Evolutionary conservation across 2,329 filamentous ascomycete species (phyloP).

Genomic region (Bipolaris zeicola): DNA sequence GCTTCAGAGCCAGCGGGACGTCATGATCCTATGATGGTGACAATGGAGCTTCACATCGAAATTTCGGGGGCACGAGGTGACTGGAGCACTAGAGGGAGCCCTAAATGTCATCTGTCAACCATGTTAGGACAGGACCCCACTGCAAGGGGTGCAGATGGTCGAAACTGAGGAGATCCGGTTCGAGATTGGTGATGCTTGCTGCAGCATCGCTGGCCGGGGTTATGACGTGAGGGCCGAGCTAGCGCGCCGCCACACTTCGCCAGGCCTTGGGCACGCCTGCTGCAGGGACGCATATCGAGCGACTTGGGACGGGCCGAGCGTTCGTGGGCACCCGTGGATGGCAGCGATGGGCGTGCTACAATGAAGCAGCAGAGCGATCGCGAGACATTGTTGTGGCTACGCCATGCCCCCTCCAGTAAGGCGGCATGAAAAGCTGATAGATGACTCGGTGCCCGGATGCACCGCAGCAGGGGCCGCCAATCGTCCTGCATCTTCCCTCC

Average conservation of each 20-base stretch:
- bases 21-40: conserved; percentile 30
- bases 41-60: conserved; percentile 26
- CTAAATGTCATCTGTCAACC: conserved; percentile 36
- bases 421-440: conserved; percentile 13
- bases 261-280: conserved; percentile 1
- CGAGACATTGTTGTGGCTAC: conserved; percentile 18
- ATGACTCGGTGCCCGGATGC: conserved; percentile 18
- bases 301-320: conserved; percentile 31
- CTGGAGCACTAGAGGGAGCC: conserved; percentile 27
- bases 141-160: conserved; percentile 26
- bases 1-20: conserved; percentile 22
- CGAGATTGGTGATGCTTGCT: conserved; percentile 28
- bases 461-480: conserved; percentile 18
- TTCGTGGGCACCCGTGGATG: conserved; percentile 11
- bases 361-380: conserved; percentile 36
- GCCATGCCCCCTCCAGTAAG: conserved; percentile 24
- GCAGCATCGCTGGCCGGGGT: conserved; percentile 25
- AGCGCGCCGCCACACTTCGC: conserved; percentile 25
- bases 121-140: conserved; percentile 27
- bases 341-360: conserved; percentile 37
- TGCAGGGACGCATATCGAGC: conserved; percentile 30
- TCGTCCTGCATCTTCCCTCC: conserved; percentile 10
- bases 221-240: conserved; percentile 27
- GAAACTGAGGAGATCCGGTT: conserved; percentile 35
- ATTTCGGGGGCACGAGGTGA: conserved; percentile 28